Evolutionary conservation across 2,329 filamentous ascomycete genomes (phyloP).

Genomic region (Bipolaris zeicola): DNA sequence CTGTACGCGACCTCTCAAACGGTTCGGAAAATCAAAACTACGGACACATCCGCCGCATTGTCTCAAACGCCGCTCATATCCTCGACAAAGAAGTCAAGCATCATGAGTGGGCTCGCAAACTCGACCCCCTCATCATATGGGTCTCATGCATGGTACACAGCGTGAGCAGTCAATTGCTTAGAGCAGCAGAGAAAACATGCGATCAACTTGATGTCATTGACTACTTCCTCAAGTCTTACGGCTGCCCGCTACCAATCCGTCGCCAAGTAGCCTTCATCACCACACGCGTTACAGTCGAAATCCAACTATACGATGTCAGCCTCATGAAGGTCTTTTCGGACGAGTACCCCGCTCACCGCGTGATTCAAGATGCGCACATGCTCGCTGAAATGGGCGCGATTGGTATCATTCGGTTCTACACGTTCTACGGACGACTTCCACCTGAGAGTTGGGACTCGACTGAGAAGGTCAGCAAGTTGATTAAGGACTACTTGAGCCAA

Average conservation of each 20-base stretch:
- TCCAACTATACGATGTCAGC: not conserved
- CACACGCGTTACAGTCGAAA: not conserved
- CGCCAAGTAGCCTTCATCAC: not conserved
- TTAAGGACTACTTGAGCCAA: not conserved
- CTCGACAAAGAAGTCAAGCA: not conserved
- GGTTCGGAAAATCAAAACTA: not conserved
- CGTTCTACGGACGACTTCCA: not conserved
- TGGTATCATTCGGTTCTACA: not conserved
- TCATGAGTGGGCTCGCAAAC: not conserved
- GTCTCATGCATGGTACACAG: not conserved
- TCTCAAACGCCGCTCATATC: not conserved
- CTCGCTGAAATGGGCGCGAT: not conserved
- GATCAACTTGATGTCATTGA: not conserved
- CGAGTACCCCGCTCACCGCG: not conserved
- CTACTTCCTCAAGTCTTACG: not conserved
- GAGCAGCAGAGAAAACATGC: not conserved
- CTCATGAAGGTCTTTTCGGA: not conserved
- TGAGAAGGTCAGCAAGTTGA: not conserved
- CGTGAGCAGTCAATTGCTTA: not conserved
- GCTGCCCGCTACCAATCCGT: not conserved
- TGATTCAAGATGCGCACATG: not conserved
- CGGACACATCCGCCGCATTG: constrained; percentile 2
- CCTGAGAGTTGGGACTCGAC: too few species aligned
- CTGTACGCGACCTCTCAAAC: not conserved
- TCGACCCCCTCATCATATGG: not conserved